These are phyloP conservation scores for Begonia fuchsioides DNA, from an alignment of 306 rosid species.

Conservation along the genomic window DNA sequence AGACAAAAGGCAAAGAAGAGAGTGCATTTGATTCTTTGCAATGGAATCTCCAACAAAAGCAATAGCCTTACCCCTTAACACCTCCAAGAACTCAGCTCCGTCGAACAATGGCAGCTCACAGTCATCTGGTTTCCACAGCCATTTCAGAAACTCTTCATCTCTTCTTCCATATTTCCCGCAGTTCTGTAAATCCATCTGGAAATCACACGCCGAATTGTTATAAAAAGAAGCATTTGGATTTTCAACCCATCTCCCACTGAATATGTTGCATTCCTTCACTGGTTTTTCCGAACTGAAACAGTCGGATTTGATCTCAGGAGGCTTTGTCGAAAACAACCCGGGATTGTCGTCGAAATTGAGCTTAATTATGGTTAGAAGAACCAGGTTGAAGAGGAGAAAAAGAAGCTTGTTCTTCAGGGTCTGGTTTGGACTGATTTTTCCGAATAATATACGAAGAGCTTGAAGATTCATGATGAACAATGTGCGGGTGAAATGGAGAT, in stretches of 20 bases:
- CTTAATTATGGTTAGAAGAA: slow-evolving; percentile 6
- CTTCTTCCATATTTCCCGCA: slow-evolving; percentile 19
- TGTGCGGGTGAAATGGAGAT: no score
- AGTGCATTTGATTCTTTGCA: slow-evolving; percentile 19
- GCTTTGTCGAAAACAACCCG: slow-evolving; percentile 1
- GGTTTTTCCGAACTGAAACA: slow-evolving; percentile 7
- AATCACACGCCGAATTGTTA: slow-evolving; percentile 11
- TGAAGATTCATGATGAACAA: no score
- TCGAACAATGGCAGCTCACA: slow-evolving; percentile 16
- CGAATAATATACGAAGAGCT: no score
- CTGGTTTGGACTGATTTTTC: no score
- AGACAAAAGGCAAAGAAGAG: slow-evolving; percentile 18
- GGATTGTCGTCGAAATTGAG: slow-evolving; percentile 8
- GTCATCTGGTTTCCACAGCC: slow-evolving; percentile 16
- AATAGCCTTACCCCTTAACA: slow-evolving; percentile 17
- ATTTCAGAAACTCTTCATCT: slow-evolving; percentile 15
- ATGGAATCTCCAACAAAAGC: slow-evolving; percentile 22
- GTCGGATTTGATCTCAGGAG: slow-evolving; percentile 4
- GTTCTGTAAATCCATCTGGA: slow-evolving; percentile 11
- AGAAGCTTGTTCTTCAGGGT: not conserved
- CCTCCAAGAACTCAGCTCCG: slow-evolving; percentile 16
- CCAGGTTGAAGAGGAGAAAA: slow-evolving; percentile 3
- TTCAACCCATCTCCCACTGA: slow-evolving; percentile 11
- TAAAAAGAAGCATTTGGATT: slow-evolving; percentile 5
- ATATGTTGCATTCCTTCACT: slow-evolving; percentile 11